Conservation (phyloP, 345 rosid species). For the Schrenkiella parvula region DNA sequence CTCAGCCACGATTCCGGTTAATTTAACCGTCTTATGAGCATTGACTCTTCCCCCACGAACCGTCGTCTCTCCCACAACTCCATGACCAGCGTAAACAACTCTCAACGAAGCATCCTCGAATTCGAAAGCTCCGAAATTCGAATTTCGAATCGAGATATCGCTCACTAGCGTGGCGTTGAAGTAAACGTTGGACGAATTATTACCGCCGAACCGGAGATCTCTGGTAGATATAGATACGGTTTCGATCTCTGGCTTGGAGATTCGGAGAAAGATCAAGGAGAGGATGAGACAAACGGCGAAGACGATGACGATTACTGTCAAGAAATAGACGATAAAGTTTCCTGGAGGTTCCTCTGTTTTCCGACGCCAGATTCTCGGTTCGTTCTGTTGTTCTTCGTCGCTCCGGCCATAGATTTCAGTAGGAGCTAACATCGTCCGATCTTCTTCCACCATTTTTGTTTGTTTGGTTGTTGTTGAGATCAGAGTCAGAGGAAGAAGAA, state of each 20-base stretch:
- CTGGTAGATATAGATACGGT: conserved; percentile 12
- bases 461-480: neutral
- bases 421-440: conserved; percentile 34
- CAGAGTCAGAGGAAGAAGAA: neutral
- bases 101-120: conserved; percentile 25
- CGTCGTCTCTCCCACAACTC: conserved; percentile 35
- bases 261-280: conserved; percentile 33
- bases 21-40: conserved; percentile 35
- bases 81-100: conserved; percentile 28
- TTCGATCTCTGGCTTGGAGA: conserved; percentile 34
- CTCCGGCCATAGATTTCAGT: conserved; percentile 27
- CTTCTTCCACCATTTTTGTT: conserved; percentile 27
- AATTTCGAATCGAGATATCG: conserved; percentile 38
- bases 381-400: conserved; percentile 32
- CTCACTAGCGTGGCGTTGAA: conserved; percentile 39
- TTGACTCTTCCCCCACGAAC: conserved; percentile 30
- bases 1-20: conserved; percentile 33
- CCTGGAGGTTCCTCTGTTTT: conserved; percentile 21
- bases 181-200: conserved; percentile 28
- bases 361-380: conserved; percentile 1
- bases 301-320: conserved; percentile 34
- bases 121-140: conserved; percentile 46
- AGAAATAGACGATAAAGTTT: conserved; percentile 43
- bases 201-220: conserved; percentile 18
- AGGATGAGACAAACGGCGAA: conserved; percentile 31